phyloP scores from a whole-genome alignment of 169 alveolate genomes.

The Cryptosporidium sp. region DNA sequence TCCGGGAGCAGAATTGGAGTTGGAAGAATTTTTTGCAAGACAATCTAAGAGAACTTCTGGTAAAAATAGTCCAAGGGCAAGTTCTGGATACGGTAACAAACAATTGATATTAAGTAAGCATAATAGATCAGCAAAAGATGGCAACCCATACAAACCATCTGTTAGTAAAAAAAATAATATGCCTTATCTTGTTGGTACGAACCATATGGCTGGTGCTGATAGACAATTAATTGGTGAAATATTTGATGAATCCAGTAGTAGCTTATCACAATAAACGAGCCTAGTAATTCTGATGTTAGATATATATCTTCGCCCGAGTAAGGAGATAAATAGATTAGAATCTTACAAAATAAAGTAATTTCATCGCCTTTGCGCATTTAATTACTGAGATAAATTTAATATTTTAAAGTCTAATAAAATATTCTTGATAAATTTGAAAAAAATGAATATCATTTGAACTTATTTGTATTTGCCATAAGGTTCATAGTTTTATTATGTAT shows the following conservation, averaged over 20 bases:
- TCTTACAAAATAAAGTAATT: too few relatives aligned
- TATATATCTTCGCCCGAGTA: background rate
- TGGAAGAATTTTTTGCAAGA: slow-evolving; percentile 16
- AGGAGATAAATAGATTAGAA: background rate
- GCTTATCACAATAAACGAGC: background rate
- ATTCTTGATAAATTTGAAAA: too few relatives aligned
- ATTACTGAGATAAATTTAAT: background rate
- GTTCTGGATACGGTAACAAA: too few relatives aligned
- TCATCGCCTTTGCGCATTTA: background rate
- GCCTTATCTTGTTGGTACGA: background rate
- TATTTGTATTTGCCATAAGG: background rate
- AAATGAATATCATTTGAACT: too few relatives aligned
- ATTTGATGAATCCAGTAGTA: background rate
- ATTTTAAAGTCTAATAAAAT: too few relatives aligned
- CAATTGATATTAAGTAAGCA: background rate
- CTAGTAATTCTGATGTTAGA: background rate
- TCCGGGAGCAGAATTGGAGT: slow-evolving; percentile 31
- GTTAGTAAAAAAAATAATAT: too few relatives aligned
- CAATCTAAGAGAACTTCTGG: background rate
- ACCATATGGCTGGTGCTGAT: too few relatives aligned
- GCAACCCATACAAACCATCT: background rate
- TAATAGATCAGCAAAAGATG: too few relatives aligned
- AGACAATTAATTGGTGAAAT: too few relatives aligned
- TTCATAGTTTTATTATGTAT: background rate
- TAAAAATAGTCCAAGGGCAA: background rate